phyloP scores from a whole-genome alignment of 257 asterid species.

The Nicotiana tomentosiformis region DNA sequence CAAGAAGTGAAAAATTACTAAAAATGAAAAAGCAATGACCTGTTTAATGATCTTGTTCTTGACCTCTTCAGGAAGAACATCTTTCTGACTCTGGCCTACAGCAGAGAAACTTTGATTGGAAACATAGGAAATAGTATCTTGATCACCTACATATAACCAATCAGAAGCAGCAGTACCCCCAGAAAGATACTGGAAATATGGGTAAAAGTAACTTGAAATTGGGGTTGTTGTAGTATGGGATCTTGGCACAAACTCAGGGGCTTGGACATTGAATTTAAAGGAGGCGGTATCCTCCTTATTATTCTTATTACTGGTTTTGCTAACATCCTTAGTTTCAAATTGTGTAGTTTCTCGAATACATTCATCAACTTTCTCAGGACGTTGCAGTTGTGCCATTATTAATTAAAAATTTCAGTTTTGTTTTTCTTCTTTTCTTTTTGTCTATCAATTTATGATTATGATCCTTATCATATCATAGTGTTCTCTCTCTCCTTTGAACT shows the following conservation, averaged over 20 bases:
- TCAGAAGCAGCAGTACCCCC: conserved; percentile 43
- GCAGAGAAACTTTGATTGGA: conserved; percentile 13
- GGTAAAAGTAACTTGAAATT: conserved; percentile 59
- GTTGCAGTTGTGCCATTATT: conserved; percentile 47
- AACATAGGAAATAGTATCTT: conserved; percentile 34
- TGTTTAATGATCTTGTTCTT: conserved; percentile 78
- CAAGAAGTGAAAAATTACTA: neutral
- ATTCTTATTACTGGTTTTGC: neutral
- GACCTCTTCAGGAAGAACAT: conserved; percentile 59
- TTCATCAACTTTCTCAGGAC: conserved; percentile 3
- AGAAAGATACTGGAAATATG: conserved; percentile 46
- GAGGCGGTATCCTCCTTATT: conserved; percentile 13
- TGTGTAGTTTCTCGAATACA: neutral
- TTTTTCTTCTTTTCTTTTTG: neutral
- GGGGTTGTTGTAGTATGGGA: conserved; percentile 32
- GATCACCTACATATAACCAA: conserved; percentile 39
- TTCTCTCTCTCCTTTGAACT: neutral
- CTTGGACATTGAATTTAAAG: conserved; percentile 77
- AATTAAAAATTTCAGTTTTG: neutral
- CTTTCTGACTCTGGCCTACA: conserved; percentile 26
- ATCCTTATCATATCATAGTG: neutral
- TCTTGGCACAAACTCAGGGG: conserved; percentile 87
- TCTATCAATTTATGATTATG: neutral
- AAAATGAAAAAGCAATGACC: conserved; percentile 25
- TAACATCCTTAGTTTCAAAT: conserved; percentile 9